phyloP scores from a whole-genome alignment of 306 rosid species.

The Rosa chinensis region DNA sequence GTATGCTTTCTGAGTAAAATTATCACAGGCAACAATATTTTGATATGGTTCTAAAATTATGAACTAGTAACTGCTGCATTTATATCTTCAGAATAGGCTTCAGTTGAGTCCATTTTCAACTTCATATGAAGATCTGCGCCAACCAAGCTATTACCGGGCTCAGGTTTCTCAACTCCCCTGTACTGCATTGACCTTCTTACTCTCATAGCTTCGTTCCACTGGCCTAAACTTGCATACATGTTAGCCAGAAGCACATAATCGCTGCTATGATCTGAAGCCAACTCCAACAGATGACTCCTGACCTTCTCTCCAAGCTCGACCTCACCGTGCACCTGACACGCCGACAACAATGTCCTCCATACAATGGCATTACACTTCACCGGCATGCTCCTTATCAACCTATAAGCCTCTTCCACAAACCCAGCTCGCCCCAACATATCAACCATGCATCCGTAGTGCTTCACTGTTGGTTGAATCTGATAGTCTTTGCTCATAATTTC shows the following conservation, averaged over 20 bases:
- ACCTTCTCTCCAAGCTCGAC: constrained; percentile 64
- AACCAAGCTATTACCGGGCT: constrained; percentile 59
- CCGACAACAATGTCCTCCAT: constrained; percentile 74
- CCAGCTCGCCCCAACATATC: constrained; percentile 83
- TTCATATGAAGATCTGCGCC: constrained; percentile 21
- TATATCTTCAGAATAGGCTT: background rate
- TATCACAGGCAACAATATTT: background rate
- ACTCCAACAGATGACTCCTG: constrained; percentile 50
- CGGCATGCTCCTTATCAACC: constrained; percentile 55
- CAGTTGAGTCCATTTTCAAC: background rate
- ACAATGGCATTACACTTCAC: constrained; percentile 62
- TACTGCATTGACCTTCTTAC: constrained; percentile 50
- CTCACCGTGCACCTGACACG: constrained; percentile 57
- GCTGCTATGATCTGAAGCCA: constrained; percentile 67
- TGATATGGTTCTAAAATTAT: background rate
- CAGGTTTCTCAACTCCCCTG: constrained; percentile 50
- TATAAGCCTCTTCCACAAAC: constrained; percentile 58
- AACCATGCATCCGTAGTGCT: constrained; percentile 84
- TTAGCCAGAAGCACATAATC: constrained; percentile 76
- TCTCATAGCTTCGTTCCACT: constrained; percentile 52
- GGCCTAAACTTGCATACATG: constrained; percentile 63
- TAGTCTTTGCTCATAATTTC: constrained; percentile 48
- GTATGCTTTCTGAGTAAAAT: background rate
- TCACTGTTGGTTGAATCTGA: constrained; percentile 54
- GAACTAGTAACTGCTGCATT: background rate